A percentile compares a stretch with the other conserved stretches of the same genome.
Conservation (phyloP, 2,329 filamentous ascomycete species). For the Nemania bipapillata region DNA sequence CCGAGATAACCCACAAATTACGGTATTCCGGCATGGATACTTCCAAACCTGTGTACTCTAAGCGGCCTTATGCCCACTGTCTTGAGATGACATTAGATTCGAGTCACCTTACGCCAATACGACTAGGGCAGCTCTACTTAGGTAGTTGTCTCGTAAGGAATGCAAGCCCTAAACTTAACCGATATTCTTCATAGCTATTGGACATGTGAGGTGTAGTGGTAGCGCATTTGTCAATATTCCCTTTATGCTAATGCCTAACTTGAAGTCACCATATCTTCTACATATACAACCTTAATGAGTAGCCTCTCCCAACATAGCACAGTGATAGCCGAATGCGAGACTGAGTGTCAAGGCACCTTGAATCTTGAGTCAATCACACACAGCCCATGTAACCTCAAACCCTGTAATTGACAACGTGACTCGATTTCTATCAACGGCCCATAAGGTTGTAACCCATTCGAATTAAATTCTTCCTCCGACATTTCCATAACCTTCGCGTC, state of each 20-base stretch:
- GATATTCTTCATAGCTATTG: not conserved
- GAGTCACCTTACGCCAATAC: constrained; percentile 9
- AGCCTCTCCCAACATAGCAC: no score
- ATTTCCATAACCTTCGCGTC: not conserved
- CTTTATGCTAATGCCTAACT: not conserved
- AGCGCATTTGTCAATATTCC: not conserved
- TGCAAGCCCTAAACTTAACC: constrained; percentile 14
- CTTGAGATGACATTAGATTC: constrained; percentile 19
- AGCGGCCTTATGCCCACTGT: constrained; percentile 17
- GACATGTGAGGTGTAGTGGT: not conserved
- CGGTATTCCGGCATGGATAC: constrained; percentile 14
- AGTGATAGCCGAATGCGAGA: no score
- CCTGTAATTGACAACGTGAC: not conserved
- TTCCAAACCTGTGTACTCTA: constrained; percentile 3
- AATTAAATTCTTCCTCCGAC: not conserved
- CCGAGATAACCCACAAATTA: constrained; percentile 6
- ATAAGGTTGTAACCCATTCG: not conserved
- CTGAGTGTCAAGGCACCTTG: no score
- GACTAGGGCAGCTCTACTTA: constrained; percentile 16
- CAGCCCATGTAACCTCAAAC: not conserved
- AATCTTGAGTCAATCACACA: no score
- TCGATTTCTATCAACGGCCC: not conserved
- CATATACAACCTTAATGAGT: not conserved
- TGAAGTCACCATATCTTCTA: not conserved
- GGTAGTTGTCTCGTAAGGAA: constrained; percentile 23